phyloP scores from a whole-genome alignment of 2,329 filamentous ascomycete genomes.

The Penicillium polonicum region DNA sequence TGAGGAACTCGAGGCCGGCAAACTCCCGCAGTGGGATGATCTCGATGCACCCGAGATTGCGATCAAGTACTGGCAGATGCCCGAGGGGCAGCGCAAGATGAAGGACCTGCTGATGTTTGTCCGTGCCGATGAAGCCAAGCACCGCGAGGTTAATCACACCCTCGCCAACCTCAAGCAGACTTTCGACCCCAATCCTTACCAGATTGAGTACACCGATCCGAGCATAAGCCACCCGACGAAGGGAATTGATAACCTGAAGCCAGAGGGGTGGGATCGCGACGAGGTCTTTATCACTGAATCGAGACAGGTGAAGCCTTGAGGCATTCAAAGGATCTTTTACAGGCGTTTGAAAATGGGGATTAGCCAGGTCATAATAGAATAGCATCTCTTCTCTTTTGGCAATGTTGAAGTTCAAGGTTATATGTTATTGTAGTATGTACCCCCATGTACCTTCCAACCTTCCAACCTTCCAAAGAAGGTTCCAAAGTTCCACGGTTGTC shows the following conservation, averaged over 20 bases:
- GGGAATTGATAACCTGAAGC: slow-evolving; percentile 62
- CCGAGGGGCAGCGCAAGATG: slow-evolving; percentile 78
- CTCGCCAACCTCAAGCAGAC: slow-evolving; percentile 82
- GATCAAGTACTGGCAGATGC: slow-evolving; percentile 90
- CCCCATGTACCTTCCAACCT: not conserved
- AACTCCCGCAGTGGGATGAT: slow-evolving; percentile 75
- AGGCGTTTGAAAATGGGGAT: not conserved
- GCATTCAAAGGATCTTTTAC: not conserved
- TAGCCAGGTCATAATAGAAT: not conserved
- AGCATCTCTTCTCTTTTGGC: slow-evolving; percentile 6
- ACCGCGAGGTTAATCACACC: slow-evolving; percentile 94
- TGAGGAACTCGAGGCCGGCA: slow-evolving; percentile 80
- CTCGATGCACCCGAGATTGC: slow-evolving; percentile 85
- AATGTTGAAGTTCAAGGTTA: too few species aligned
- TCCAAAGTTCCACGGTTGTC: not conserved
- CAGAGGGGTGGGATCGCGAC: slow-evolving; percentile 76
- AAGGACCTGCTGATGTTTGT: slow-evolving; percentile 84
- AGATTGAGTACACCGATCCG: slow-evolving; percentile 73
- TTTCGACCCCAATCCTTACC: slow-evolving; percentile 89
- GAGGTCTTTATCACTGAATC: slow-evolving; percentile 62
- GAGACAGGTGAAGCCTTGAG: not conserved
- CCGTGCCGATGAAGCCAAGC: slow-evolving; percentile 83
- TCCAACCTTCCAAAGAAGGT: not conserved
- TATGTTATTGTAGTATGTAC: not conserved
- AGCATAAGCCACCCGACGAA: slow-evolving; percentile 67